Base-by-base conservation (phyloP, 148 eudicot genomes). In the Polygonum aviculare region DNA sequence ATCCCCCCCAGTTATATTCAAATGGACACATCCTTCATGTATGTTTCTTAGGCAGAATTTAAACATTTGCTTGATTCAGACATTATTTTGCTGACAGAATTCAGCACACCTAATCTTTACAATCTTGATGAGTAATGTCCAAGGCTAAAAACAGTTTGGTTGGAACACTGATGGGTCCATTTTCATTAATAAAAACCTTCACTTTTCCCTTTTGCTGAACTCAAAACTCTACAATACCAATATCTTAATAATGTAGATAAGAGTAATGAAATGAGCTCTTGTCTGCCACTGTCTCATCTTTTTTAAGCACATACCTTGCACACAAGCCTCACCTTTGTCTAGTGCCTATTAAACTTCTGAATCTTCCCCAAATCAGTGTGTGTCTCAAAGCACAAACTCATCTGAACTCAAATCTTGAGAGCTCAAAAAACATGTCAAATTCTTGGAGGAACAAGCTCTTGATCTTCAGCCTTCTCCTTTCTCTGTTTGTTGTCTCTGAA, bases 221-320 rank as follows among this genome's bases (percentile, higher is more conserved):
- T 15, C 45, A 67, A 36, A 36, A 7, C 44, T 67, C 44, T 62
- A 62, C 11, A 62, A 33, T 26, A 26, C 5, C 4, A 62, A 67
- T 36, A 15, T 4, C 45, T 4, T 67, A 67, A 67, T 67, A n/a
- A 35, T 67, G 6, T 36, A 67, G 39, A 5, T 26, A 26, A 26
- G 72, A 67, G 44, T 67, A 35, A 38, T 35, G 19, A 67, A 67
- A 67, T 38, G 16, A 38, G 19, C 44, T n/a, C 19, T 76, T 94
- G 98, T 91, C 98, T 90, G 91, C 95, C 97, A 94, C 81, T 93
- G 92, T 80, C 84, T 74, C 85, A 65, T 73, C 88, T 88, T 91
- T 93, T 77, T 79, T 75, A 79, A 85, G 80, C 93, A 83, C 86
- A 83, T 83, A 81, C 79, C 84, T 90, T 87, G 95, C 93, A 75